Base-by-base conservation (phyloP, 2,329 filamentous ascomycete genomes). In the Phialemonium atrogriseum region DNA sequence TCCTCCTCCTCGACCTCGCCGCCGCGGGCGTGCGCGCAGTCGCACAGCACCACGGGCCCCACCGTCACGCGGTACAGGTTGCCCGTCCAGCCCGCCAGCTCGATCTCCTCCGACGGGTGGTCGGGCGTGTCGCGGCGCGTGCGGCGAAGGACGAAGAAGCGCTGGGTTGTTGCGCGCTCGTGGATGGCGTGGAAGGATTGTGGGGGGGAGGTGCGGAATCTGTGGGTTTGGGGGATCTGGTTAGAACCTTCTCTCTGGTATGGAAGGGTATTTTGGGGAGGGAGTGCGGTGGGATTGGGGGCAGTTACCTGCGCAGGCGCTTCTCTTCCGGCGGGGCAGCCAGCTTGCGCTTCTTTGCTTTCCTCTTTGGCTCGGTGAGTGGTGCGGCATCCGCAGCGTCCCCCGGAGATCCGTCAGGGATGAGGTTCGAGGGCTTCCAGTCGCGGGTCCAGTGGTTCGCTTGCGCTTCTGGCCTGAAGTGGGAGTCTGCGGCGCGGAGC, bases 1-100 rank as follows among this genome's bases (percentile, higher is more conserved):
- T n/a, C n/a, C n/a, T n/a, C n/a, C n/a, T n/a, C n/a, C n/a, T n/a
- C n/a, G n/a, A n/a, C n/a, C 19, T 72, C 64, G 1, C 71, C 70
- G 20, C 61, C 60, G 16, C 37, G 43, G 1, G 62, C 64, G 35
- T 77, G 65, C 1, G 73, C 73, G 38, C 76, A 80, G 29, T 63
- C 58, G 48, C 76, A 80, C 0, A 43, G 55, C 0, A 73, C 70
- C 12, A 60, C 44, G n/a, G 59, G 59, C 4, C 57, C 56, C 32
- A 82, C 66, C 20, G 54, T 54, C 19, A 81, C 65, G 1, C 54
- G 68, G 50, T 83, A 82, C 35, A 82, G 60, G 40, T 81, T 81
- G 11, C 77, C 77, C 2, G 75, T 81, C 8, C 71, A 72, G 1
- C 77, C 78, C 0, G 76, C 71, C 38, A 82, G 58, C 35, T 73